These are phyloP conservation scores for Discostella stelligeroides DNA, from an alignment of 108 stramenopile genomes.

Conservation along the genomic window DNA sequence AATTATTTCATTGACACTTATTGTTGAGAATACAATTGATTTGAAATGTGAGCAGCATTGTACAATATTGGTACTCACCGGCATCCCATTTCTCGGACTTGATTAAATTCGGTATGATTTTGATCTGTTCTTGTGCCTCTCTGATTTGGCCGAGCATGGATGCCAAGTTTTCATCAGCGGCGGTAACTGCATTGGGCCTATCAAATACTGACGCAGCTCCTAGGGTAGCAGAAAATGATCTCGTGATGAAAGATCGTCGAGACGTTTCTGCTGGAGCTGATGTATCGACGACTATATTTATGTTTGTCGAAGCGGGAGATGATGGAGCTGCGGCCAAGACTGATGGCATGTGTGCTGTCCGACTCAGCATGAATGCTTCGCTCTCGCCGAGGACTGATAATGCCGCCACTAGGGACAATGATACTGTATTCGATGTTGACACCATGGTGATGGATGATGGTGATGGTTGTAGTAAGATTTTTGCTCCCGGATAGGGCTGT, in stretches of 20 bases:
- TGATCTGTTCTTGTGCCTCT: slow-evolving; percentile 61
- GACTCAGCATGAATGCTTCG: background rate
- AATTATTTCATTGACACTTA: background rate
- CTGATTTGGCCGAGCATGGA: slow-evolving; percentile 33
- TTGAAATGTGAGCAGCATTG: no score
- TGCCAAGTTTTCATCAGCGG: slow-evolving; percentile 23
- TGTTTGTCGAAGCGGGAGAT: slow-evolving; percentile 2
- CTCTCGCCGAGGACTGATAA: background rate
- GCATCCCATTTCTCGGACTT: slow-evolving; percentile 83
- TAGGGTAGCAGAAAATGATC: slow-evolving; percentile 14
- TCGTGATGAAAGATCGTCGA: slow-evolving; percentile 12
- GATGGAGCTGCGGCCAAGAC: slow-evolving; percentile 1
- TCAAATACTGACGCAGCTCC: slow-evolving; percentile 3
- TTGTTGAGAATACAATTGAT: no score
- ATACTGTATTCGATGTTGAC: background rate
- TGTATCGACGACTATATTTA: background rate
- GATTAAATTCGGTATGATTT: slow-evolving; percentile 67
- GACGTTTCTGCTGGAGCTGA: background rate
- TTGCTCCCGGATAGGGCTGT: no score
- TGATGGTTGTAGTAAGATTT: background rate
- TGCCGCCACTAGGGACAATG: slow-evolving; percentile 1
- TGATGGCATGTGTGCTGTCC: background rate
- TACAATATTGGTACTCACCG: no score
- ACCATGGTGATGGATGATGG: slow-evolving; percentile 6
- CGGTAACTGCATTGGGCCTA: slow-evolving; percentile 14